These are phyloP conservation scores for Pyrenophora graminea DNA, from an alignment of 2,329 filamentous ascomycete species.

Conservation along the genomic window DNA sequence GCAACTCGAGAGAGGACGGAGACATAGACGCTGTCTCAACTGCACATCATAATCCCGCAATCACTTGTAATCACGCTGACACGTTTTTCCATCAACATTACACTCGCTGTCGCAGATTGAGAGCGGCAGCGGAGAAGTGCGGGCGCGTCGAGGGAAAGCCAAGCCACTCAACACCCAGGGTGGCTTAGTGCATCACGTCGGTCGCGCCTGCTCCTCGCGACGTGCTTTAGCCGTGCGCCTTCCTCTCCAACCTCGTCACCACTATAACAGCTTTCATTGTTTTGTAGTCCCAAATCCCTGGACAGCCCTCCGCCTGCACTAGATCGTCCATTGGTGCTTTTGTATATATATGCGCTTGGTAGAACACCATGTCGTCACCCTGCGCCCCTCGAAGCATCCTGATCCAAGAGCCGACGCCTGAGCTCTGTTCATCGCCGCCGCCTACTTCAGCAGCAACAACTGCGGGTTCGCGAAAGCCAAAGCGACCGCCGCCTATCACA, in stretches of 20 bases:
- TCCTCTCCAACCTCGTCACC: slow-evolving; percentile 15
- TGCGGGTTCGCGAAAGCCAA: slow-evolving; percentile 46
- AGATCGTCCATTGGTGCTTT: slow-evolving; percentile 8
- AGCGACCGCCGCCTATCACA: slow-evolving; percentile 55
- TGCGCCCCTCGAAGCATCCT: slow-evolving; percentile 27
- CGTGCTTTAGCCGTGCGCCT: slow-evolving; percentile 12
- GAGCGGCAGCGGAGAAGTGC: background rate
- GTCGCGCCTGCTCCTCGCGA: slow-evolving; percentile 18
- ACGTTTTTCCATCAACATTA: too few relatives aligned
- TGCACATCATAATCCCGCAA: too few relatives aligned
- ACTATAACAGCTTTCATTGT: slow-evolving; percentile 14
- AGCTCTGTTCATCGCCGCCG: slow-evolving; percentile 47
- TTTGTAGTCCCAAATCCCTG: slow-evolving; percentile 1
- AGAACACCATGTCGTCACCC: slow-evolving; percentile 34
- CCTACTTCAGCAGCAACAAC: slow-evolving; percentile 35
- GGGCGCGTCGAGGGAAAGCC: background rate
- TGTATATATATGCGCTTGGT: slow-evolving; percentile 11
- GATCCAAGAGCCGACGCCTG: slow-evolving; percentile 39
- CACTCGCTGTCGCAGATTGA: background rate
- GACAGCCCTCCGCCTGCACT: slow-evolving; percentile 5
- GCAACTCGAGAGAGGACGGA: too few relatives aligned
- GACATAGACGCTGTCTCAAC: too few relatives aligned
- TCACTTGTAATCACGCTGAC: background rate
- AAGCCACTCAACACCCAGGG: slow-evolving; percentile 6
- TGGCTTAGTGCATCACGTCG: slow-evolving; percentile 13